phyloP scores from a whole-genome alignment of 2,329 filamentous ascomycete genomes.

The Domatiomyces catenatus region DNA sequence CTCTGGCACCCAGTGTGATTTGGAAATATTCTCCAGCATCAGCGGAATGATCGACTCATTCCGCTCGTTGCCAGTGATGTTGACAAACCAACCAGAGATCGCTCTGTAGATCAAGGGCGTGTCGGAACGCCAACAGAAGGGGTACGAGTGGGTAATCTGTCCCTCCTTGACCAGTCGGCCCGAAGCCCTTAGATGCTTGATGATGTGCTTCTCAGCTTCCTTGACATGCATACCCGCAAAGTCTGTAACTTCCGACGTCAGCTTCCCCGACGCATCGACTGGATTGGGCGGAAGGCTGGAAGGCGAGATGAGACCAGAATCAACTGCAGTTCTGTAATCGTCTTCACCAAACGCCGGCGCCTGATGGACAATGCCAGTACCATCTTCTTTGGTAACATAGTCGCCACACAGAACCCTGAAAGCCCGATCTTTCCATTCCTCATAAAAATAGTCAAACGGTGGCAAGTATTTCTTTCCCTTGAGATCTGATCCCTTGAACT shows the following conservation, averaged over 20 bases:
- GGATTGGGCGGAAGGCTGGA: conserved; percentile 64
- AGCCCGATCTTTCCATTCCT: conserved; percentile 62
- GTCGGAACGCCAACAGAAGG: conserved; percentile 75
- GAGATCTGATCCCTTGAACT: conserved; percentile 63
- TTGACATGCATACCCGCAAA: conserved; percentile 77
- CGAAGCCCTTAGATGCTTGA: conserved; percentile 61
- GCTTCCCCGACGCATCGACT: conserved; percentile 64
- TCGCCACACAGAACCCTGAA: conserved; percentile 64
- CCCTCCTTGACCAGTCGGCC: conserved; percentile 65
- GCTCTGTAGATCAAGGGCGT: conserved; percentile 77
- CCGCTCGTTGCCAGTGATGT: conserved; percentile 44
- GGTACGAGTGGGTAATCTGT: conserved; percentile 70
- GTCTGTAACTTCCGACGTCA: conserved; percentile 55
- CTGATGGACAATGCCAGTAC: conserved; percentile 79
- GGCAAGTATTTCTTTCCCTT: conserved; percentile 70
- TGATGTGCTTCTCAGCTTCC: conserved; percentile 72
- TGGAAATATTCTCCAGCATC: conserved; percentile 70
- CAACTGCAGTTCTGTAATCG: conserved; percentile 66
- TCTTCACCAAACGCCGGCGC: conserved; percentile 80
- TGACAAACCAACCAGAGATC: conserved; percentile 85
- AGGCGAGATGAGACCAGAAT: conserved; percentile 57
- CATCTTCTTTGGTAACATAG: conserved; percentile 71
- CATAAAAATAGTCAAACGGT: conserved; percentile 68
- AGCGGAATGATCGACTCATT: conserved; percentile 47
- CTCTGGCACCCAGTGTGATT: conserved; percentile 69